Percentiles rank a stretch among this genome's conserved stretches.
Conservation (phyloP, 805 yeast species). For the Soucietia sequanensis region DNA sequence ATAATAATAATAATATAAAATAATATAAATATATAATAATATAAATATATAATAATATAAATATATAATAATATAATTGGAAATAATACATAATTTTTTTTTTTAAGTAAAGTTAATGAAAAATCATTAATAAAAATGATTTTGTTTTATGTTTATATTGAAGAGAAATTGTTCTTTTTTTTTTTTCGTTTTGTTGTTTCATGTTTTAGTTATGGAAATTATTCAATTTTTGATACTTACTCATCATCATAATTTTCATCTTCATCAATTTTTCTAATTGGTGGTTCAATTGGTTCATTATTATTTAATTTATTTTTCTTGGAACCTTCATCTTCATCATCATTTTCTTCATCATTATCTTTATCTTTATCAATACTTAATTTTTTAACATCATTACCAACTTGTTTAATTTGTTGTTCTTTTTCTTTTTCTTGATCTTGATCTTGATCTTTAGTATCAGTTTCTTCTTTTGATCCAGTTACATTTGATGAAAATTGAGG, state of each 20-base stretch:
- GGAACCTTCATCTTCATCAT: conserved; percentile 30
- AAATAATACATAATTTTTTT: no score
- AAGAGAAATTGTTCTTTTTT: no score
- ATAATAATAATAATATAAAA: no score
- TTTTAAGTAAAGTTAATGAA: neutral
- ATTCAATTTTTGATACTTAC: no score
- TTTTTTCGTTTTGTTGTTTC: no score
- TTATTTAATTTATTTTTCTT: conserved; percentile 23
- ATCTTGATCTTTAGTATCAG: conserved; percentile 10
- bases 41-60: no score
- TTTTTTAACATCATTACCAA: no score
- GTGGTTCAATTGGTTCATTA: conserved; percentile 39
- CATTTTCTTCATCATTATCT: conserved; percentile 10
- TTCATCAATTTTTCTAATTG: conserved; percentile 44
- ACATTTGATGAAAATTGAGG: conserved; percentile 21
- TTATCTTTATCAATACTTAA: neutral
- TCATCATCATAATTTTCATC: conserved; percentile 48
- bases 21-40: no score
- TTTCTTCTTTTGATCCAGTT: conserved; percentile 13
- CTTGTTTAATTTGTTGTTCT: neutral
- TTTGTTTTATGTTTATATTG: no score
- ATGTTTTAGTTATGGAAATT: no score
- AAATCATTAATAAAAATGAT: no score
- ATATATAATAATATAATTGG: no score
- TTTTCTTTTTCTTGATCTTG: conserved; percentile 6